Percentiles rank a stretch among this genome's conserved stretches.
Conservation (phyloP, 2,329 filamentous ascomycete species). For the Thelonectria discophora region DNA sequence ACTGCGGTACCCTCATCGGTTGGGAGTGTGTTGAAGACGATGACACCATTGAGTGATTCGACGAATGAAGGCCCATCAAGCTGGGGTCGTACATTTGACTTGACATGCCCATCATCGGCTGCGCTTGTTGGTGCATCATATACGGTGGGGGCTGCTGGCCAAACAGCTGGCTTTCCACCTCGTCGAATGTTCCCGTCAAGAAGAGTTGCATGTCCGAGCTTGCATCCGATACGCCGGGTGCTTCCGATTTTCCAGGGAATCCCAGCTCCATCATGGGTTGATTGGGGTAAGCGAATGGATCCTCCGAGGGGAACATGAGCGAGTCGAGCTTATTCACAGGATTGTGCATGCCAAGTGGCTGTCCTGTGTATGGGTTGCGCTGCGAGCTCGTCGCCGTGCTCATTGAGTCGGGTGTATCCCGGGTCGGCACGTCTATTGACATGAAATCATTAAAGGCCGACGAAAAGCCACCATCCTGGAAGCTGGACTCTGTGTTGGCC, state of each 20-base stretch:
- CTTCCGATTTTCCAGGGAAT: constrained; percentile 48
- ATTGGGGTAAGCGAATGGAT: constrained; percentile 82
- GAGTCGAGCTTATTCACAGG: constrained; percentile 75
- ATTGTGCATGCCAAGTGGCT: constrained; percentile 49
- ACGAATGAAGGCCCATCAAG: constrained; percentile 52
- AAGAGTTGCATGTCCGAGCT: constrained; percentile 57
- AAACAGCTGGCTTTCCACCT: constrained; percentile 78
- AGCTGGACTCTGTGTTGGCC: constrained; percentile 43
- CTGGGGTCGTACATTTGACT: constrained; percentile 56
- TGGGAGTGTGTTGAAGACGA: constrained; percentile 24
- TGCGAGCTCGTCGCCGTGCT: constrained; percentile 54
- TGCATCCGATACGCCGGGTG: constrained; percentile 47
- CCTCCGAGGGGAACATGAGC: constrained; percentile 82
- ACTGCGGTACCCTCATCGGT: constrained; percentile 41
- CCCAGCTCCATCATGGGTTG: constrained; percentile 73
- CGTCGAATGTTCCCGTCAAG: constrained; percentile 64
- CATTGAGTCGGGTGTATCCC: constrained; percentile 54
- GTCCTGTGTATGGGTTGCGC: constrained; percentile 45
- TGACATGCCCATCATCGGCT: constrained; percentile 54
- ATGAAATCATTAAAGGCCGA: constrained; percentile 56
- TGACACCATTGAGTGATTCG: constrained; percentile 31
- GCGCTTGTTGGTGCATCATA: constrained; percentile 60
- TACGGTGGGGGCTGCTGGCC: constrained; percentile 76
- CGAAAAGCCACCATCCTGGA: constrained; percentile 49
- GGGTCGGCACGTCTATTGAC: constrained; percentile 55